Evolutionary conservation across 805 yeast genomes (phyloP).

Genomic region (Millerago galiae): DNA sequence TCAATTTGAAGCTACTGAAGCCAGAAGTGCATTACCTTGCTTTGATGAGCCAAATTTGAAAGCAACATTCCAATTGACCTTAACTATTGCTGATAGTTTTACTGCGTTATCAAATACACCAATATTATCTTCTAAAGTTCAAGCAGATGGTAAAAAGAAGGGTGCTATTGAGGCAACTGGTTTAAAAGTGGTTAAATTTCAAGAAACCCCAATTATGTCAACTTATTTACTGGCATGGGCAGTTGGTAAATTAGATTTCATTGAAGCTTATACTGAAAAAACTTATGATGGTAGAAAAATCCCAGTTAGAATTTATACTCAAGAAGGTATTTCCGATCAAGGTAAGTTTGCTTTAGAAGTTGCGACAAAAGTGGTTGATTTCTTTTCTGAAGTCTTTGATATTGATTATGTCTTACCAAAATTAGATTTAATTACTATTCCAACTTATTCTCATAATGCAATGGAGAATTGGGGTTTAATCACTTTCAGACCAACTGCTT

Average conservation of each 20-base stretch:
- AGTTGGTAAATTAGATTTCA: conserved; percentile 69
- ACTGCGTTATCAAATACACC: conserved; percentile 67
- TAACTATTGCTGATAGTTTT: conserved; percentile 48
- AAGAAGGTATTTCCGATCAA: conserved; percentile 66
- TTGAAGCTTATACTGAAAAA: conserved; percentile 38
- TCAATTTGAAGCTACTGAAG: conserved; percentile 81
- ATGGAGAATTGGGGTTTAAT: conserved; percentile 85
- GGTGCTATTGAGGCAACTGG: conserved; percentile 32
- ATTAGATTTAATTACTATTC: conserved; percentile 73
- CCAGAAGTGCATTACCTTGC: conserved; percentile 79
- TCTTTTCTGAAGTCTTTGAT: conserved; percentile 65
- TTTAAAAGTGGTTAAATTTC: conserved; percentile 36
- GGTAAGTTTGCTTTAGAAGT: conserved; percentile 67
- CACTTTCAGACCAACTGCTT: conserved; percentile 74
- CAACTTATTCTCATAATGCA: conserved; percentile 79
- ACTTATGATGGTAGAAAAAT: conserved; percentile 49
- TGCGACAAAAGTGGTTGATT: conserved; percentile 67
- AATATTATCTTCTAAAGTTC: conserved; percentile 39
- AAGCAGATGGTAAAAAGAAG: conserved; percentile 42
- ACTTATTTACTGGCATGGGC: conserved; percentile 79
- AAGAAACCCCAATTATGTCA: conserved; percentile 74
- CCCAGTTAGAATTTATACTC: conserved; percentile 78
- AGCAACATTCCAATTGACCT: conserved; percentile 60
- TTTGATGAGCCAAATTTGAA: conserved; percentile 80
- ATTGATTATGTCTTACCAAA: conserved; percentile 78